Evolutionary conservation across 805 yeast species (phyloP).

Genomic region (Teunomyces pallodes): DNA sequence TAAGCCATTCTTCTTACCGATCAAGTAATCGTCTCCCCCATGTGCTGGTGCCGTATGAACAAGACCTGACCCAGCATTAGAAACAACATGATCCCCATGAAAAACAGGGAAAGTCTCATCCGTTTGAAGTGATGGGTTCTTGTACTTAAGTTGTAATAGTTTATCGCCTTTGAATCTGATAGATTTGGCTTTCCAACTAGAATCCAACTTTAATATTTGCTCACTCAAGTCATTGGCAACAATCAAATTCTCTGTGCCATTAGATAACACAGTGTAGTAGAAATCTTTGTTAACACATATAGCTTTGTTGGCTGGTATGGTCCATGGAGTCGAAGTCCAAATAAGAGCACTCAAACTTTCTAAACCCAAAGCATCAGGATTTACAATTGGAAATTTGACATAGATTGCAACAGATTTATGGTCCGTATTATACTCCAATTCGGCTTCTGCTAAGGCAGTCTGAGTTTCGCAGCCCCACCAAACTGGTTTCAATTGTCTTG

Average conservation of each 20-base stretch:
- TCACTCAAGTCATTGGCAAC: slow-evolving; percentile 54
- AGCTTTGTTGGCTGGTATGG: slow-evolving; percentile 83
- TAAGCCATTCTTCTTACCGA: slow-evolving; percentile 59
- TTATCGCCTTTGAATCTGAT: slow-evolving; percentile 21
- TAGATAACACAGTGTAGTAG: slow-evolving; percentile 49
- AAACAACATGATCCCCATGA: slow-evolving; percentile 79
- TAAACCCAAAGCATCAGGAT: slow-evolving; percentile 4
- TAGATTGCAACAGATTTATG: slow-evolving; percentile 70
- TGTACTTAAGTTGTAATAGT: slow-evolving; percentile 41
- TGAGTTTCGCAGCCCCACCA: slow-evolving; percentile 95
- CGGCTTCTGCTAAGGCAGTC: slow-evolving; percentile 96
- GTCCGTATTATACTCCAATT: slow-evolving; percentile 75
- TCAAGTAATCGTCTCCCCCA: slow-evolving; percentile 87
- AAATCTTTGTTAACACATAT: slow-evolving; percentile 65
- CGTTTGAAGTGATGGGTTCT: slow-evolving; percentile 49
- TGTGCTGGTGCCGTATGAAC: slow-evolving; percentile 99
- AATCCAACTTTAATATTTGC: slow-evolving; percentile 30
- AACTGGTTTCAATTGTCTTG: slow-evolving; percentile 89
- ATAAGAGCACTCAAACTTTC: slow-evolving; percentile 44
- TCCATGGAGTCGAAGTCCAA: slow-evolving; percentile 99
- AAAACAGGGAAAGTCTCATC: slow-evolving; percentile 53
- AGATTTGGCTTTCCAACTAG: neutral
- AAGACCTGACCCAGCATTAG: slow-evolving; percentile 84
- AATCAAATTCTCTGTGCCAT: slow-evolving; percentile 35
- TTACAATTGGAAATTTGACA: slow-evolving; percentile 57